Evolutionary conservation across 306 rosid genomes (phyloP), one percentile per base, ranked within the genome.

Genomic region (Carpinus viminea): DNA sequence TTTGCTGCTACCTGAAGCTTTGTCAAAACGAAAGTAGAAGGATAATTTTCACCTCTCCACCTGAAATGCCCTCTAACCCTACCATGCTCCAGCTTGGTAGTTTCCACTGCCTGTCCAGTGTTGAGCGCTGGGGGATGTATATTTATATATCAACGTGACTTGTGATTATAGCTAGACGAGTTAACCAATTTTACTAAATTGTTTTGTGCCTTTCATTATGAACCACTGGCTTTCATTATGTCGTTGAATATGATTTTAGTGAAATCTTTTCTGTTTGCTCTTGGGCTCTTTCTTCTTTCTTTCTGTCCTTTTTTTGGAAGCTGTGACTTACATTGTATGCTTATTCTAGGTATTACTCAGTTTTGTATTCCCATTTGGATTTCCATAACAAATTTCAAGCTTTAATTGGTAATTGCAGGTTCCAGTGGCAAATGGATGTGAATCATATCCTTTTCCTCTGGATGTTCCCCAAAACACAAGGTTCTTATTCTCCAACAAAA

Each of bases 341-440:
- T 11, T 28, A 61, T 28, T 61, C 68, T 61, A 26, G 12, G 38
- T 28, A 21, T 12, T 12, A 4, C 68, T 61, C n/a, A 61, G 68
- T 61, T 57, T 9, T 61, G 34, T 59, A 11, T 11, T 59, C 13
- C 31, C 34, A 21, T 59, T 10, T 28, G 1, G 38, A 61, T 41
- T 66, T 66, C 51, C 15, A 18, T 41, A 38, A 41, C 24, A 66
- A n/a, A 5, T 83, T 84, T 78, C 60, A 79, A 78, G 51, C 75
- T 74, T 68, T 60, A 68, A 41, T 80, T 78, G 78, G 74, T 62
- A 83, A 81, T 84, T 54, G 45, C 78, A 91, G 99, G 98, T 96
- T 84, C 99, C 99, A 55, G 92, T 96, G 72, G 96, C 98, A 81
- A 95, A 93, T 89, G 98, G 98, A 82, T 77, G 97, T 88, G 98